Percentiles rank a stretch among this genome's conserved stretches.
These are phyloP conservation scores for Trichoderma sp. DNA, from an alignment of 2,329 filamentous ascomycete genomes.

Conservation along the genomic window DNA sequence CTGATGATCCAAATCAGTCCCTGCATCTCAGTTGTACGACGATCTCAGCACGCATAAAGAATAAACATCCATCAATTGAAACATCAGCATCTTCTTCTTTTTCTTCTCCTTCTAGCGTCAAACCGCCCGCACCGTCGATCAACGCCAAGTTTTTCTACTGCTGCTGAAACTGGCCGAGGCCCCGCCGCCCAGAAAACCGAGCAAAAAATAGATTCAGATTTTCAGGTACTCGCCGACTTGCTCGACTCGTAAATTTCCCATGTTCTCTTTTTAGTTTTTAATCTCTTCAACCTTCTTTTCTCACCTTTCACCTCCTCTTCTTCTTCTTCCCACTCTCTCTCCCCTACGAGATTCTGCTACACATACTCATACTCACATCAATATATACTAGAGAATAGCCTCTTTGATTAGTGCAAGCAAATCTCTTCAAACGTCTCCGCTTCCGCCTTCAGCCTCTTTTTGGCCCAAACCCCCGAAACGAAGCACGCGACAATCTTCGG, in stretches of 20 bases:
- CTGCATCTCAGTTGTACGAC: neutral
- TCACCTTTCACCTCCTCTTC: too few relatives aligned
- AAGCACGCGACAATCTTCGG: conserved; percentile 10
- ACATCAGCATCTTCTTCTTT: neutral
- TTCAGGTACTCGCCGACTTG: neutral
- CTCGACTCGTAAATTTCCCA: neutral
- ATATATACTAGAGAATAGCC: too few relatives aligned
- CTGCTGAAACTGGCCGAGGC: conserved; percentile 4
- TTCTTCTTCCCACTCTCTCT: neutral
- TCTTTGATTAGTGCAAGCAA: neutral
- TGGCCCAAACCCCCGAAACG: neutral
- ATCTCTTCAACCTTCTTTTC: neutral
- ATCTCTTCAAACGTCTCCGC: neutral
- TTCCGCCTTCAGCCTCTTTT: neutral
- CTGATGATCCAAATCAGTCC: neutral
- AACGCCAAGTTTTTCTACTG: neutral
- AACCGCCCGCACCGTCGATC: conserved; percentile 1
- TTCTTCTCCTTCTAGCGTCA: neutral
- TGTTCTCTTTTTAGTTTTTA: neutral
- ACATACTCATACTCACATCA: too few relatives aligned
- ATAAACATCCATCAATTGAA: neutral
- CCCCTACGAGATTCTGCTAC: neutral
- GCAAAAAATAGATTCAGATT: neutral
- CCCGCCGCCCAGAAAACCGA: conserved; percentile 3
- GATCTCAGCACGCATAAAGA: neutral